Conservation (phyloP, 441 rosid genomes). For the Syzygium syzygioides region DNA sequence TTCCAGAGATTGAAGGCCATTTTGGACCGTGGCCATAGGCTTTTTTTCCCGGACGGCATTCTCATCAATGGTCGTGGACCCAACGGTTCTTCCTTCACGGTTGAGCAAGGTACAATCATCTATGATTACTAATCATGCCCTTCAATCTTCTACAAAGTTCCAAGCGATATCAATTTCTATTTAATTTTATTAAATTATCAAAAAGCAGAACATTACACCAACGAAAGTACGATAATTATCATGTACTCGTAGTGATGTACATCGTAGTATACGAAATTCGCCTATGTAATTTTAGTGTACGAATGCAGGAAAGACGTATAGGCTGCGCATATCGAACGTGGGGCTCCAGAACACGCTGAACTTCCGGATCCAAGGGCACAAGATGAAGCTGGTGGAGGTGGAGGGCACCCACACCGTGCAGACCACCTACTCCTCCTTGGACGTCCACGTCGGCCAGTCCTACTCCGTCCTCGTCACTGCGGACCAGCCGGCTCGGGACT, state of each 20-base stretch:
- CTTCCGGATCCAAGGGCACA: constrained; percentile 82
- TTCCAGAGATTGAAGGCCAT: constrained; percentile 44
- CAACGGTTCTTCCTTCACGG: constrained; percentile 53
- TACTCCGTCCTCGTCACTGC: constrained; percentile 77
- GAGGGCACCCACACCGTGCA: constrained; percentile 95
- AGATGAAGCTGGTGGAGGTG: constrained; percentile 77
- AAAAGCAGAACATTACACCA: too few species aligned
- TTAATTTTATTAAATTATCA: background rate
- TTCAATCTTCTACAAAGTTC: background rate
- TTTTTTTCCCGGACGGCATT: constrained; percentile 67
- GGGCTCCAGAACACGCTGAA: constrained; percentile 72
- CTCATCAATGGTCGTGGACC: constrained; percentile 84
- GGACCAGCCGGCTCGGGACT: constrained; percentile 74
- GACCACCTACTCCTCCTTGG: constrained; percentile 60
- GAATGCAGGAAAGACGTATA: constrained; percentile 65
- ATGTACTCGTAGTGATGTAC: background rate
- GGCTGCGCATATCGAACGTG: constrained; percentile 86
- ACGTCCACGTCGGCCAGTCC: constrained; percentile 88
- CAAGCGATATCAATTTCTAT: background rate
- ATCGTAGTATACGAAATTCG: background rate
- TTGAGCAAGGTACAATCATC: constrained; percentile 47
- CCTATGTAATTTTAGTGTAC: background rate
- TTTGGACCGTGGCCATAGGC: constrained; percentile 54
- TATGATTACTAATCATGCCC: background rate
- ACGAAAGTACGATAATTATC: background rate